phyloP scores from a whole-genome alignment of 768 basidiomycete species.

The Psilocybe subaeruginosa region DNA sequence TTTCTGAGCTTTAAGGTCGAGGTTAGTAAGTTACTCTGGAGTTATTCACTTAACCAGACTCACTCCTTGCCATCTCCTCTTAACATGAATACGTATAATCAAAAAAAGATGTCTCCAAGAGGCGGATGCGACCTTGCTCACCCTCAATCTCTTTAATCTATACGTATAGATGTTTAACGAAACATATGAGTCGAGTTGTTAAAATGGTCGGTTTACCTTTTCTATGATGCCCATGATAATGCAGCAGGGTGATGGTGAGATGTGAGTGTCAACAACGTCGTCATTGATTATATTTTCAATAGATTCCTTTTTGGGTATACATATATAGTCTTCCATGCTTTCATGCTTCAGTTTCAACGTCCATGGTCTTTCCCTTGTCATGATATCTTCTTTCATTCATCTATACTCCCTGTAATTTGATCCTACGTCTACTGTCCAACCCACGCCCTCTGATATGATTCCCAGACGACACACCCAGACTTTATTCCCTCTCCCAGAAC shows the following conservation, averaged over 20 bases:
- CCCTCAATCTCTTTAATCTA: slow-evolving; percentile 97
- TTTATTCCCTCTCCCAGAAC: slow-evolving; percentile 64
- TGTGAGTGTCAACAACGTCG: slow-evolving; percentile 8
- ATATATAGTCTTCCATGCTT: not conserved
- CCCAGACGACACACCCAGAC: slow-evolving; percentile 63
- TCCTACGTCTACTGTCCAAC: slow-evolving; percentile 6
- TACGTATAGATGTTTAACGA: slow-evolving; percentile 6
- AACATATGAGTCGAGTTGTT: not conserved
- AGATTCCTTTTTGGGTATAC: slow-evolving; percentile 14
- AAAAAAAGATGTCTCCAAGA: not conserved
- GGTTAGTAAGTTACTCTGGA: slow-evolving; percentile 5
- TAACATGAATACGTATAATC: not conserved
- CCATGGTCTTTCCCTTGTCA: not conserved
- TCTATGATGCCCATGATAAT: slow-evolving; percentile 87
- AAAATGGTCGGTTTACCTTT: slow-evolving; percentile 55
- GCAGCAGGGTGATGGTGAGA: slow-evolving; percentile 18
- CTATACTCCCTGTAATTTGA: not conserved
- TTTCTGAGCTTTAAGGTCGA: slow-evolving; percentile 72
- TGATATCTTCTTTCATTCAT: slow-evolving; percentile 1
- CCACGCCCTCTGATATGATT: slow-evolving; percentile 17
- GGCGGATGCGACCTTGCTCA: slow-evolving; percentile 37
- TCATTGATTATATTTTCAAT: slow-evolving; percentile 13
- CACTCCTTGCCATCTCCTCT: slow-evolving; percentile 99
- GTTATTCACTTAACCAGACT: slow-evolving; percentile 29
- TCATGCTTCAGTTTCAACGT: not conserved